Evolutionary conservation across 1,284 basidiomycete genomes (phyloP).

Genomic region (Prillingera fragicola): DNA sequence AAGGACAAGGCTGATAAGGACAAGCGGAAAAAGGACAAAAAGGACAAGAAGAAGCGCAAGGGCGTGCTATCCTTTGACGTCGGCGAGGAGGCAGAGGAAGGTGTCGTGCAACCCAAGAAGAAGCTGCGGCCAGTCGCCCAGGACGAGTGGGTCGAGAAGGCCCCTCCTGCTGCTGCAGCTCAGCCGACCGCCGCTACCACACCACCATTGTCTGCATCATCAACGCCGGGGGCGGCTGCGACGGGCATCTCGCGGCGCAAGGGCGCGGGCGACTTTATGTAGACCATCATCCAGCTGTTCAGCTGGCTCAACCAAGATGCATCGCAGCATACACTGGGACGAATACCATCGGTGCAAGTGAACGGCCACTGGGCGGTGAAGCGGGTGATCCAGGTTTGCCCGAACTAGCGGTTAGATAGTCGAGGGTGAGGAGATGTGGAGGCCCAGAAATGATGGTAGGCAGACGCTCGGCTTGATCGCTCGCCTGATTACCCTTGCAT

Average conservation of each 20-base stretch:
- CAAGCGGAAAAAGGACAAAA: constrained; percentile 46
- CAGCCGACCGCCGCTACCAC: not conserved
- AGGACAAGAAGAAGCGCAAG: constrained; percentile 45
- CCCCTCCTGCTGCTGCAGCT: constrained; percentile 11
- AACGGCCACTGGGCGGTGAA: no score
- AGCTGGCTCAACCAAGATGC: no score
- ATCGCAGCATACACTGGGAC: no score
- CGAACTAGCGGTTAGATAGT: no score
- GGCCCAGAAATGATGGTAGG: no score
- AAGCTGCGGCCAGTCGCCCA: constrained; percentile 50
- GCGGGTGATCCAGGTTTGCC: no score
- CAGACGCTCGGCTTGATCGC: no score
- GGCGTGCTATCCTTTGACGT: constrained; percentile 63
- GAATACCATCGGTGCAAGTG: no score
- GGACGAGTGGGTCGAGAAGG: constrained; percentile 53
- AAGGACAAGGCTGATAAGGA: constrained; percentile 42
- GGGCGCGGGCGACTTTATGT: constrained; percentile 45
- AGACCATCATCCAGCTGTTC: no score
- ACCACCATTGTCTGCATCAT: not conserved
- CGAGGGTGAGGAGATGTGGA: no score
- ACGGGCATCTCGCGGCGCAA: constrained; percentile 17
- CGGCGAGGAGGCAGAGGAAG: constrained; percentile 54
- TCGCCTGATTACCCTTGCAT: no score
- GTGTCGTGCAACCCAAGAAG: constrained; percentile 36
- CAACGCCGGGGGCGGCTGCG: not conserved